Percentiles rank a stretch among this genome's conserved stretches.
Evolutionary conservation across 371 early-diverging fungal species (phyloP).

Genomic region (Amoeboaphelidium occidentale): DNA sequence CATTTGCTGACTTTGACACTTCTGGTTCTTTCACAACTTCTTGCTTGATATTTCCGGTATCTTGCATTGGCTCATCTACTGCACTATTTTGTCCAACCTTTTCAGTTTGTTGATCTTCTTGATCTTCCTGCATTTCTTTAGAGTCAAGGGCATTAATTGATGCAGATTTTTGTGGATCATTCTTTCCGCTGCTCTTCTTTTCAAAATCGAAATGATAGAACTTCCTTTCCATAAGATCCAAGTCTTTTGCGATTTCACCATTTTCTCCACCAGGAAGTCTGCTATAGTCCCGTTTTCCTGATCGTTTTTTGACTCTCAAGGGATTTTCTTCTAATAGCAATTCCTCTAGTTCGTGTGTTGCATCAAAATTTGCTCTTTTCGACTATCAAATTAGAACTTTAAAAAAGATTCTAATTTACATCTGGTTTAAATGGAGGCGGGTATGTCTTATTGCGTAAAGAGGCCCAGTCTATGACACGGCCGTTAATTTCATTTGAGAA

Average conservation of each 20-base stretch:
- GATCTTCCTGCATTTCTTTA: too few species aligned
- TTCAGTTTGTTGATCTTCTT: too few species aligned
- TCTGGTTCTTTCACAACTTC: too few species aligned
- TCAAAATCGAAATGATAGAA: background rate
- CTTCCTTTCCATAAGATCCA: background rate
- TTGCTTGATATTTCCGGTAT: too few species aligned
- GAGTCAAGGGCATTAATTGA: too few species aligned
- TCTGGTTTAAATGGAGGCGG: slow-evolving; percentile 23
- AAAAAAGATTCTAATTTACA: slow-evolving; percentile 1
- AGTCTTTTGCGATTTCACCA: background rate
- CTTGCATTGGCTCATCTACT: too few species aligned
- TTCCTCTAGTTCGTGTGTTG: slow-evolving; percentile 78
- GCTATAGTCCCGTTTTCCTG: background rate
- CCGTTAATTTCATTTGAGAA: slow-evolving; percentile 5
- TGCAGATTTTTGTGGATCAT: too few species aligned
- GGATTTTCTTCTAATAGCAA: slow-evolving; percentile 64
- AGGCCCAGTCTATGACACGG: slow-evolving; percentile 14
- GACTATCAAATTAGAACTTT: slow-evolving; percentile 4
- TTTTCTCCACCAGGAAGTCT: background rate
- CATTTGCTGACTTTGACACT: too few species aligned
- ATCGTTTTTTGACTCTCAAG: slow-evolving; percentile 19
- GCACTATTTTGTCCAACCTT: too few species aligned
- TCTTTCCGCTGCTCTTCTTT: too few species aligned
- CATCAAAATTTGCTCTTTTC: slow-evolving; percentile 47
- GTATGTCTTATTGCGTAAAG: slow-evolving; percentile 15